phyloP scores from a whole-genome alignment of 164 flowering plant genomes.

The Macadamia integrifolia region DNA sequence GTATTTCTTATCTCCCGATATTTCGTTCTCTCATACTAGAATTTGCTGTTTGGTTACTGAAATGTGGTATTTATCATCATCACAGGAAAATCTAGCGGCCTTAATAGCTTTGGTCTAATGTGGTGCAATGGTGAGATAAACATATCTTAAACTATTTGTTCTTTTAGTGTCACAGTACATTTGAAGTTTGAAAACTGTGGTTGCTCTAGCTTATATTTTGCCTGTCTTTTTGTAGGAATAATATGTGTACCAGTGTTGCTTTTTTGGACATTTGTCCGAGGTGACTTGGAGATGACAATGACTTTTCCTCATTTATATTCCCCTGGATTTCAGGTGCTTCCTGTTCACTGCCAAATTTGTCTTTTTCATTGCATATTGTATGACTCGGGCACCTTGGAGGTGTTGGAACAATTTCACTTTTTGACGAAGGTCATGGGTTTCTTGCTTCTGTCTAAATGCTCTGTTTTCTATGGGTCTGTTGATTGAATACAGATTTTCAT shows the following conservation, averaged over 20 bases:
- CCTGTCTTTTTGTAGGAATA: constrained; percentile 45
- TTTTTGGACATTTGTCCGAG: constrained; percentile 73
- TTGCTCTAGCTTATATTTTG: not conserved
- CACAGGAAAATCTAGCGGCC: constrained; percentile 80
- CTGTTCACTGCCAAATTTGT: constrained; percentile 4
- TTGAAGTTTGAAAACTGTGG: no score
- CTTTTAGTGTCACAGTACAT: no score
- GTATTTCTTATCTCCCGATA: constrained; percentile 1
- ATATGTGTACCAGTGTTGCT: constrained; percentile 77
- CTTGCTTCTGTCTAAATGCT: not conserved
- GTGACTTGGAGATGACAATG: constrained; percentile 60
- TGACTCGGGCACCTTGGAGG: not conserved
- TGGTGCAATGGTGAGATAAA: constrained; percentile 77
- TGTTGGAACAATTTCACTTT: not conserved
- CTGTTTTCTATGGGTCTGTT: not conserved
- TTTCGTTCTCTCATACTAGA: not conserved
- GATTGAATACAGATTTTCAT: not conserved
- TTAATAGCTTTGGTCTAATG: constrained; percentile 90
- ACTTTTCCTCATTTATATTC: constrained; percentile 64
- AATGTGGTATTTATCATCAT: constrained; percentile 8
- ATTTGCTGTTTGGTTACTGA: not conserved
- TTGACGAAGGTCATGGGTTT: not conserved
- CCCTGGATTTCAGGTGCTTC: constrained; percentile 80
- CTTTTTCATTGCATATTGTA: not conserved
- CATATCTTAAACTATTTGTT: not conserved